These are phyloP conservation scores for Mortierella sp. DNA, from an alignment of 371 early-diverging fungal genomes.

Conservation along the genomic window DNA sequence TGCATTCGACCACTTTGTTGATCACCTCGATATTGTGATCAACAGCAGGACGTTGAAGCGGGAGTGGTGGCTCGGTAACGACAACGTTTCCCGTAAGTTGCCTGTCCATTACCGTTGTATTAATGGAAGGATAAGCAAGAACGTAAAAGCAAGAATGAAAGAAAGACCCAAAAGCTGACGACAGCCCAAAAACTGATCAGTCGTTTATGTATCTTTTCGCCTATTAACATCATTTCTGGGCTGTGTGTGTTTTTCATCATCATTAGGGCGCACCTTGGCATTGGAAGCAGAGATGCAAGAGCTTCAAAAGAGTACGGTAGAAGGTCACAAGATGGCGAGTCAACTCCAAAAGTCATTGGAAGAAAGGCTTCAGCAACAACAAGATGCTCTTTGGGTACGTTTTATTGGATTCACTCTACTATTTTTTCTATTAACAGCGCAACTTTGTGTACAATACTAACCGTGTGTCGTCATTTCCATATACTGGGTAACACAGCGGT, in stretches of 20 bases:
- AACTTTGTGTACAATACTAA: too few species aligned
- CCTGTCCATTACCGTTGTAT: background rate
- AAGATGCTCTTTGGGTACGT: constrained; percentile 71
- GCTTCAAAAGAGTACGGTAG: constrained; percentile 60
- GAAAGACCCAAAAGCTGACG: background rate
- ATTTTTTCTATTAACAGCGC: too few species aligned
- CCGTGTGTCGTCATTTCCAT: background rate
- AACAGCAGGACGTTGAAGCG: constrained; percentile 67
- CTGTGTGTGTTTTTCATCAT: background rate
- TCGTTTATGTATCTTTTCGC: background rate
- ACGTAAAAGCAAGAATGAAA: background rate
- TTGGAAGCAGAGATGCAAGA: constrained; percentile 63
- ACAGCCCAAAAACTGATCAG: background rate
- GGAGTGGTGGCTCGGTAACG: constrained; percentile 71
- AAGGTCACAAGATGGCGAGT: constrained; percentile 60
- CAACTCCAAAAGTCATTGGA: constrained; percentile 61
- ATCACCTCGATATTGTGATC: constrained; percentile 67
- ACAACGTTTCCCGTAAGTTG: constrained; percentile 68
- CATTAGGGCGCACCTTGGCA: constrained; percentile 65
- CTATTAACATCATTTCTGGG: constrained; percentile 1
- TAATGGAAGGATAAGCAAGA: background rate
- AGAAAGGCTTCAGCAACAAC: constrained; percentile 66
- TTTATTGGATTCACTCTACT: background rate
- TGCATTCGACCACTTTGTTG: constrained; percentile 72
- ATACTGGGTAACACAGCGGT: constrained; percentile 57